phyloP scores from a whole-genome alignment of 2,329 filamentous ascomycete species.

The Clonostachys rhizophaga region DNA sequence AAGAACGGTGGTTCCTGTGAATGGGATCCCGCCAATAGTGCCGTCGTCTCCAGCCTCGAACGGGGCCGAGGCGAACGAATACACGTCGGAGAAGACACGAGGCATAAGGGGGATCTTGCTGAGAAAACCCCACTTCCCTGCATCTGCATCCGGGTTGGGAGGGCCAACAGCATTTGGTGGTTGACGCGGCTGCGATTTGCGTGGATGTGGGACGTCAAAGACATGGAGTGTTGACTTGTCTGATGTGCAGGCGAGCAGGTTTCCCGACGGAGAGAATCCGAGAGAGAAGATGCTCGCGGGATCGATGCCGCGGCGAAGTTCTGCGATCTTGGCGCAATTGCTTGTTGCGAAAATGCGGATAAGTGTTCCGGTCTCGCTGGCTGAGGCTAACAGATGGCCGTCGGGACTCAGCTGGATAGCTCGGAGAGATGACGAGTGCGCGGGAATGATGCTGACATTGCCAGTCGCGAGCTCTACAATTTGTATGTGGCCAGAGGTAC shows the following conservation, averaged over 20 bases:
- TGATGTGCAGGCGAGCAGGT: constrained; percentile 82
- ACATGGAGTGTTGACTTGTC: constrained; percentile 96
- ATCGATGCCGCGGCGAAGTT: constrained; percentile 86
- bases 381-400: constrained; percentile 79
- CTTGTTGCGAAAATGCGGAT: constrained; percentile 79
- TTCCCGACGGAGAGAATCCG: constrained; percentile 78
- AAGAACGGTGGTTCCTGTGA: constrained; percentile 38
- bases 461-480: constrained; percentile 72
- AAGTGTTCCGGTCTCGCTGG: constrained; percentile 86
- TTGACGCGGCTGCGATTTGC: constrained; percentile 14
- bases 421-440: constrained; percentile 74
- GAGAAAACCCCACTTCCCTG: constrained; percentile 80
- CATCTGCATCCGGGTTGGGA: constrained; percentile 34
- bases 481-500: constrained; percentile 83
- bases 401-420: constrained; percentile 78
- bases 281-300: constrained; percentile 83
- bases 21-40: constrained; percentile 34
- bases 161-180: constrained; percentile 16
- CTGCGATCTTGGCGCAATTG: constrained; percentile 75
- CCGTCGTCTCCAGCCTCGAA: constrained; percentile 82
- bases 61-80: constrained; percentile 74
- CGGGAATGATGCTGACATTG: constrained; percentile 90
- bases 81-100: constrained; percentile 81
- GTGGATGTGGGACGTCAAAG: constrained; percentile 72
- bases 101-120: constrained; percentile 82